These are phyloP conservation scores for Cucurbita argyrosperma DNA, from an alignment of 306 rosid genomes.

Conservation along the genomic window DNA sequence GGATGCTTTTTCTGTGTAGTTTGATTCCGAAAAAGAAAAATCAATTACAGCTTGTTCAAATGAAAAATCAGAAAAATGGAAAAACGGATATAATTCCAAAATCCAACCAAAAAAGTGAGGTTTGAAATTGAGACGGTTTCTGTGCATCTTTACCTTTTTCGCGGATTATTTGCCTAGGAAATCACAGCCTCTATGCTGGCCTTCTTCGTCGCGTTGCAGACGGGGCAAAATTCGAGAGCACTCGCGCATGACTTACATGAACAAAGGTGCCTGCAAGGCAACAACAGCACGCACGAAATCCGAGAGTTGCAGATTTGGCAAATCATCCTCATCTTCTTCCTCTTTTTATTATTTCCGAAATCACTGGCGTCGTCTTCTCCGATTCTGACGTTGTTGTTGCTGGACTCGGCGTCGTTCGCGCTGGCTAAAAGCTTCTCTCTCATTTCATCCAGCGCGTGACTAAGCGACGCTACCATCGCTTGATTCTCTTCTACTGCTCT, in stretches of 20 bases:
- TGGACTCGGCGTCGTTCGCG: conserved; percentile 40
- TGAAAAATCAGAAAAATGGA: background rate
- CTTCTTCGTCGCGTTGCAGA: conserved; percentile 45
- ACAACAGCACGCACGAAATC: conserved; percentile 33
- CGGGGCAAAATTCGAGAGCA: conserved; percentile 50
- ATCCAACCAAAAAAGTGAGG: background rate
- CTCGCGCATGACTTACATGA: conserved; percentile 52
- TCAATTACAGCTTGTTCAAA: background rate
- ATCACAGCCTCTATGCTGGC: conserved; percentile 47
- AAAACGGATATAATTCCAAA: background rate
- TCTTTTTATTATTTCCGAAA: conserved; percentile 9
- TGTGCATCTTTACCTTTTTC: background rate
- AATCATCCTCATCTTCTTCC: background rate
- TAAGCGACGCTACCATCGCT: conserved; percentile 24
- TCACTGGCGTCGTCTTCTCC: conserved; percentile 4
- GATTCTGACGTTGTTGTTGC: conserved; percentile 25
- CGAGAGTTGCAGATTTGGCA: conserved; percentile 42
- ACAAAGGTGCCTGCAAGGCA: conserved; percentile 75
- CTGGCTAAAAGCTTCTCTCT: conserved; percentile 16
- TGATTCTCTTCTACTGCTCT: conserved; percentile 40
- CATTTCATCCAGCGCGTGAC: conserved; percentile 31
- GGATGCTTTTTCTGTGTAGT: background rate
- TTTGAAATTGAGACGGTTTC: background rate
- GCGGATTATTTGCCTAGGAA: conserved; percentile 33
- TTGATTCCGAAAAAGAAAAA: background rate